Evolutionary conservation across 176 grass and related monocot species (phyloP), one percentile per base, ranked within the genome.

Genomic region (Elymus sibiricus): DNA sequence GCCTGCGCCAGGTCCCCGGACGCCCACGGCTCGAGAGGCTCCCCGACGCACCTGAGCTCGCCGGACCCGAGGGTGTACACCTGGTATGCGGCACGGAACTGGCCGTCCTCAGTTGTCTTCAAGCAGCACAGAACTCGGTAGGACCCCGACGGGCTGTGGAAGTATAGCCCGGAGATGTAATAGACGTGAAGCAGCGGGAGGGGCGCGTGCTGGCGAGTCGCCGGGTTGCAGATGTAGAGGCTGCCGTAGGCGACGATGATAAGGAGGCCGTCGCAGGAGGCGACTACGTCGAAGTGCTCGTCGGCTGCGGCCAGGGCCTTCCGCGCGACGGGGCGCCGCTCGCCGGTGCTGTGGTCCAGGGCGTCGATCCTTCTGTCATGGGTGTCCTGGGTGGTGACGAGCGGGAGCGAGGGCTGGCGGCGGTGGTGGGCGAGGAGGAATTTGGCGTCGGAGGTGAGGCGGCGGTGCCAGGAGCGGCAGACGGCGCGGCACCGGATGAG

Each of bases 261-360:
- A 11, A 77, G 51, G 51, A 77, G 75, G 49, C 75, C 75, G 49
- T 77, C 75, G 75, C 75, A 77, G 29, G 75, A 58, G 44, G 73
- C 43, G 43, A 51, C 25, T 15, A 76, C 27, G 4, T 29, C 24
- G 24, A 76, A 46, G 73, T 29, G 16, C 68, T 71, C 68, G 21
- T 4, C 4, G 8, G 3, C 11, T 9, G 25, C 25, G 6, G 73
- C 19, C 44, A 8, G 43, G 34, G 2, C 16, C 49, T 17, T 17
- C 49, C 49, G 49, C 49, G 6, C 47, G 17, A 77, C 46, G 44
- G 44, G 74, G 28, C 13, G 47, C 17, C 27, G 74, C 28, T 77
- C 74, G 47, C 27, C 26, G 17, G 17, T 22, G 27, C 46, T 25
- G 28, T 53, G 46, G 27, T 77, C 28, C 9, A 77, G 49, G 26